Base-by-base conservation (phyloP, 441 rosid species). In the Aquilaria agallochum region DNA sequence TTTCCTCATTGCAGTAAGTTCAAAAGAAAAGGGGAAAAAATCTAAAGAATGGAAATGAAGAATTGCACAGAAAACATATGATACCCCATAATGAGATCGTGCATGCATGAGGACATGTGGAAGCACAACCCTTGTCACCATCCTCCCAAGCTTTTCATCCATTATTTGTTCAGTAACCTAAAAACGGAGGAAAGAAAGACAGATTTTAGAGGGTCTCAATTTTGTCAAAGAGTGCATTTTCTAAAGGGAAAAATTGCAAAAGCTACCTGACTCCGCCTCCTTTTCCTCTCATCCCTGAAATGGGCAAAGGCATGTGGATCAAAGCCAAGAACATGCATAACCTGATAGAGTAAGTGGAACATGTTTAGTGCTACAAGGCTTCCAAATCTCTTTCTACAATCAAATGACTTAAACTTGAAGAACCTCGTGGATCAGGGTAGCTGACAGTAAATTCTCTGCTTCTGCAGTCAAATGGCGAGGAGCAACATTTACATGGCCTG, bases 281-380 rank as follows among this genome's bases (percentile, higher is more conserved):
- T 81, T 81, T 92, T 95, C 53, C 96, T 90, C 76, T 92, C 99
- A 69, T 95, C 99, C 78, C 99, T 85, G 76, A 92, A 95, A 74
- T 95, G 99, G 50, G 97, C 80, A 78, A 95, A 95, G 58, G 99
- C 99, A 72, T 95, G 99, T 0, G 97, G 99, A 78, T 95, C 99
- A 81, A 92, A 95, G 56, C 99, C 99, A 69, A 95, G 96, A 74
- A 95, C 99, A 55, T 95, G 99, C 99, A 90, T 92, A 63, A 95
- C 99, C 96, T 89, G 85, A 65, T 51, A 36, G n/a, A 65, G 30
- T 31, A 61, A 67, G 20, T 5, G 62, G 13, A 20, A 20, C 27
- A 20, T 20, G 34, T 53, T 62, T 31, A 68, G 64, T 15, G 44
- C 42, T 72, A 51, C 9, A 40, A 6, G 45, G 1, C 7, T 40